Evolutionary conservation across 257 asterid genomes (phyloP).

Genomic region (Jacaranda mimosifolia): DNA sequence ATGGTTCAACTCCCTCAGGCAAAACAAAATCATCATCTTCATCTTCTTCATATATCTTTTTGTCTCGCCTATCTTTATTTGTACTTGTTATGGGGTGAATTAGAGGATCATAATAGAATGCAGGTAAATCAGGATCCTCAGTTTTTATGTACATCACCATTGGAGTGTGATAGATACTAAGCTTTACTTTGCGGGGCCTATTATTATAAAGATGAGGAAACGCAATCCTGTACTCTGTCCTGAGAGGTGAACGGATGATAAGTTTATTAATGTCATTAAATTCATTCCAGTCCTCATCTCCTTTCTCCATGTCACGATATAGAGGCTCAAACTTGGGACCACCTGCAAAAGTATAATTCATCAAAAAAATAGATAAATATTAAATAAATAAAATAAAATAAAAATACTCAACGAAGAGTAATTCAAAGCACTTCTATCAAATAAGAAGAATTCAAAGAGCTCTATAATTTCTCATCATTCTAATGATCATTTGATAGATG

Average conservation of each 20-base stretch:
- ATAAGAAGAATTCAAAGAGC: neutral
- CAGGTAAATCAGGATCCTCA: constrained; percentile 99
- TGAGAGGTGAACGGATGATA: constrained; percentile 93
- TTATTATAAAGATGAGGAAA: constrained; percentile 96
- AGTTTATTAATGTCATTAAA: constrained; percentile 97
- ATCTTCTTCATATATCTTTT: constrained; percentile 75
- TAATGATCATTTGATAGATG: neutral
- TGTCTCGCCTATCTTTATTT: constrained; percentile 80
- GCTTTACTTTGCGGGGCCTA: constrained; percentile 95
- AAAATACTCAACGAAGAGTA: neutral
- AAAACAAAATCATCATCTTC: constrained; percentile 86
- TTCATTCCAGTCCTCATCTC: constrained; percentile 99
- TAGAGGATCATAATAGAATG: constrained; percentile 93
- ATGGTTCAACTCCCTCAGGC: constrained; percentile 91
- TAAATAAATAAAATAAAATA: too few relatives aligned
- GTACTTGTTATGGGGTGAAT: constrained; percentile 91
- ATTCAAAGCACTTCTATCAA: constrained; percentile 1
- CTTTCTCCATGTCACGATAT: constrained; percentile 99
- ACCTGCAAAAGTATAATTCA: constrained; percentile 57
- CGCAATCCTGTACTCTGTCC: constrained; percentile 98
- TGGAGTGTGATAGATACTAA: constrained; percentile 90
- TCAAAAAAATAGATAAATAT: neutral
- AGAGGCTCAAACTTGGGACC: constrained; percentile 99
- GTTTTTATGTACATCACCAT: constrained; percentile 98
- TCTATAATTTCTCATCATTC: constrained; percentile 10